A percentile compares a stretch with the other conserved stretches of the same genome.
Evolutionary conservation across 805 yeast species (phyloP).

Genomic region (Brettanomyces anomalus): DNA sequence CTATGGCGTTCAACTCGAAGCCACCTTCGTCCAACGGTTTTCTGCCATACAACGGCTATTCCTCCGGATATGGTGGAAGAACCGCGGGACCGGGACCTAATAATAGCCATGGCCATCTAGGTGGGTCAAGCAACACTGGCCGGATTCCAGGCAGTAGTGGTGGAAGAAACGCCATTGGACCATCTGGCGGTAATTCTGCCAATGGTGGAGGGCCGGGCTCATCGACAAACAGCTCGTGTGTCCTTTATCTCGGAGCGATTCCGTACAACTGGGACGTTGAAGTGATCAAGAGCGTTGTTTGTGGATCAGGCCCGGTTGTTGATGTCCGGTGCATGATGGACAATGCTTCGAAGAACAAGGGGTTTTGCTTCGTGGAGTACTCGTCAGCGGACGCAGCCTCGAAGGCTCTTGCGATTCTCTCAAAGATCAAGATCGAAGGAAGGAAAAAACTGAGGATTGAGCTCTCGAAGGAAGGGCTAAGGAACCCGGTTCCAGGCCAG

Average conservation of each 20-base stretch:
- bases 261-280: constrained; percentile 69
- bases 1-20: no score
- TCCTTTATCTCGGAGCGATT: constrained; percentile 50
- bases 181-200: no score
- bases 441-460: constrained; percentile 47
- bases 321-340: constrained; percentile 59
- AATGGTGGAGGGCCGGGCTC: constrained; percentile 13
- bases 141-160: no score
- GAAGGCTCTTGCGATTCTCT: constrained; percentile 35
- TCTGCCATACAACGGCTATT: no score
- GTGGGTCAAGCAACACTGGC: no score
- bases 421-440: constrained; percentile 35
- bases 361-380: constrained; percentile 61
- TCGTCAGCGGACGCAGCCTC: constrained; percentile 42
- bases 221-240: constrained; percentile 24
- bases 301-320: constrained; percentile 65
- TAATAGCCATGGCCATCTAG: no score
- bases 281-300: constrained; percentile 52
- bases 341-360: constrained; percentile 50
- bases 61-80: no score
- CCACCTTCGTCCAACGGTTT: no score
- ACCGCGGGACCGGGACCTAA: no score
- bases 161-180: no score
- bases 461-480: constrained; percentile 50
- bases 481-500: constrained; percentile 28